Conservation (phyloP, 192 early-diverging fungal genomes). For the Fimicolochytrium jonesii region DNA sequence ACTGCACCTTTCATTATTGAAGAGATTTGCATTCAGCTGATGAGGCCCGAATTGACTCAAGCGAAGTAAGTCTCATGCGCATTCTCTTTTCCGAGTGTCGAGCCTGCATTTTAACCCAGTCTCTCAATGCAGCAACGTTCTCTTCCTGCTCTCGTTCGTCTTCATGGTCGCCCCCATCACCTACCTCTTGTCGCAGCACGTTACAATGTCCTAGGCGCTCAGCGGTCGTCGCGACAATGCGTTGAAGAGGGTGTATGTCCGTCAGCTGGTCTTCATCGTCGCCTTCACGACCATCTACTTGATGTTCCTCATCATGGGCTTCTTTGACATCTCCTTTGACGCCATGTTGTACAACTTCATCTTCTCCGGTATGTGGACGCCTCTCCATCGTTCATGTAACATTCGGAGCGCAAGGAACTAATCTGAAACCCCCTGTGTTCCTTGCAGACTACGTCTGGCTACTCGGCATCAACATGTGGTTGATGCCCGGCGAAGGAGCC, state of each 20-base stretch:
- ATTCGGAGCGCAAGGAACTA: background rate
- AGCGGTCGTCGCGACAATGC: no score
- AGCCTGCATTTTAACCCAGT: no score
- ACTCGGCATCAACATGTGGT: conserved; percentile 10
- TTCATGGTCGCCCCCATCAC: conserved; percentile 1
- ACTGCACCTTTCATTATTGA: background rate
- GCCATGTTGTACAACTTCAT: conserved; percentile 4
- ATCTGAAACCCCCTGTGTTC: background rate
- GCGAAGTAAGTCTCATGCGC: no score
- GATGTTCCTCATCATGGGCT: background rate
- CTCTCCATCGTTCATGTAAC: background rate
- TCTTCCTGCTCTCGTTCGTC: background rate
- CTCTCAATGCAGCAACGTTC: no score
- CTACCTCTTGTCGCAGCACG: background rate
- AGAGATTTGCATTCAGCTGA: background rate
- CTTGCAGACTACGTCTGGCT: conserved; percentile 14
- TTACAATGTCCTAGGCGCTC: no score
- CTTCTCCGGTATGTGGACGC: background rate
- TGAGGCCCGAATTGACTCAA: background rate
- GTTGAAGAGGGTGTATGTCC: background rate
- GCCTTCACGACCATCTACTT: conserved; percentile 1
- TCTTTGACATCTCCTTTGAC: background rate
- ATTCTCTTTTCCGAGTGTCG: no score
- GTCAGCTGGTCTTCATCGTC: conserved; percentile 6
- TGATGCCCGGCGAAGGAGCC: no score